Conservation (phyloP, 176 grass and related monocot species). For the Oryza punctata region DNA sequence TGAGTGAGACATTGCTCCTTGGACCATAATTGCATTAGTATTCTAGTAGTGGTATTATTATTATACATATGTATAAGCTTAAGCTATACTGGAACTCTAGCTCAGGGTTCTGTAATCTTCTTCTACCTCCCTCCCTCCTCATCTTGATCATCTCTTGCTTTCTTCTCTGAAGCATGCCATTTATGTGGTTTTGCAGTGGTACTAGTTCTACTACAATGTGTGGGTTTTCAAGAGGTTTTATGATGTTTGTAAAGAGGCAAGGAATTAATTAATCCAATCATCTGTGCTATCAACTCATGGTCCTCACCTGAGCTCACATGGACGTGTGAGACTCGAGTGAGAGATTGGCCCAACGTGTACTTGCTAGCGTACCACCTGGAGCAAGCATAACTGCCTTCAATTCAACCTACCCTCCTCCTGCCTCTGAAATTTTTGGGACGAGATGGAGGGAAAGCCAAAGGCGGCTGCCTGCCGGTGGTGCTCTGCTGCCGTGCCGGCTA, state of each 20-base stretch:
- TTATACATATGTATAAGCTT: constrained; percentile 23
- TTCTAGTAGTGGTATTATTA: background rate
- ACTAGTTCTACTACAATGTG: background rate
- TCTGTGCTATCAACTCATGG: background rate
- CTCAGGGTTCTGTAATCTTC: constrained; percentile 23
- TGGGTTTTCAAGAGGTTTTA: background rate
- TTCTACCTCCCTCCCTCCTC: background rate
- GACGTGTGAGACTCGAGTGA: background rate
- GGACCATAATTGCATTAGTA: background rate
- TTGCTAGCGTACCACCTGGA: background rate
- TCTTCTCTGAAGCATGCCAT: background rate
- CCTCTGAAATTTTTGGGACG: constrained; percentile 1
- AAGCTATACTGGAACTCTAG: constrained; percentile 24
- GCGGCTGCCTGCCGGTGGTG: background rate
- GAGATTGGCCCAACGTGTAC: background rate
- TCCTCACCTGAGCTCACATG: constrained; percentile 33
- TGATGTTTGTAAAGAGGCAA: background rate
- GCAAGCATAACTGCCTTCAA: constrained; percentile 1
- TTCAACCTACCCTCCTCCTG: background rate
- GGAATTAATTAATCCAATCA: background rate
- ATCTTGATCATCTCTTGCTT: background rate
- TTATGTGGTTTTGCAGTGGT: background rate
- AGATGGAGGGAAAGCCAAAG: constrained; percentile 27
- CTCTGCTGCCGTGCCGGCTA: background rate
- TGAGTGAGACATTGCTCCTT: background rate